These are phyloP conservation scores for Sporothrix variecibatus DNA, from an alignment of 2,329 filamentous ascomycete genomes.

Conservation along the genomic window DNA sequence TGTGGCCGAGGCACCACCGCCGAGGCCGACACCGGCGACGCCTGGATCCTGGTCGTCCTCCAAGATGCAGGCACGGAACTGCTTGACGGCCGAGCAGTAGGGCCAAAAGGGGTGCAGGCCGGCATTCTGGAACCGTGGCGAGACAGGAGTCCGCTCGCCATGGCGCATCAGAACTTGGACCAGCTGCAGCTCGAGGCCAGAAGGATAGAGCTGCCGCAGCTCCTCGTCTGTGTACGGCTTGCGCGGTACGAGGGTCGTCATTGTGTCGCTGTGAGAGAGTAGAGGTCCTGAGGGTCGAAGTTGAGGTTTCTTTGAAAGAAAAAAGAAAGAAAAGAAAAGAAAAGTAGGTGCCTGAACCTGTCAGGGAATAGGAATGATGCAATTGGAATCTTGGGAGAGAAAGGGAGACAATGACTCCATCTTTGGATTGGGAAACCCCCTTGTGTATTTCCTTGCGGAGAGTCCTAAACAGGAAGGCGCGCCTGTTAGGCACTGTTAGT, in stretches of 20 bases:
- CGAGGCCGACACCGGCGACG: conserved; percentile 47
- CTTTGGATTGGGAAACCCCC: not conserved
- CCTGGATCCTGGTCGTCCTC: conserved; percentile 44
- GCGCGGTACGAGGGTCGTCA: conserved; percentile 78
- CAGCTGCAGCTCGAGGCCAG: conserved; percentile 76
- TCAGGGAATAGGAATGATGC: not conserved
- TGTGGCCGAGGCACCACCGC: conserved; percentile 36
- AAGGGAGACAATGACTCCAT: not conserved
- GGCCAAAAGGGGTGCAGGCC: conserved; percentile 76
- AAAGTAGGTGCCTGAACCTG: not conserved
- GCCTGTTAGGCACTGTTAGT: not conserved
- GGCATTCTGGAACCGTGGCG: conserved; percentile 81
- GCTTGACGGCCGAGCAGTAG: conserved; percentile 78
- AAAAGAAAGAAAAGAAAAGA: not conserved
- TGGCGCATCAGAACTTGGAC: conserved; percentile 86
- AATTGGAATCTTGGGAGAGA: not conserved
- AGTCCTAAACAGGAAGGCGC: conserved; percentile 10
- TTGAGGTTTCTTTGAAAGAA: too few species aligned
- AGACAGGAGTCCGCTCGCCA: conserved; percentile 81
- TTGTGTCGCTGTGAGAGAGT: conserved; percentile 42
- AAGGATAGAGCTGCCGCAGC: conserved; percentile 78
- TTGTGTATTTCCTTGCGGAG: not conserved
- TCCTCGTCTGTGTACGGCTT: conserved; percentile 78
- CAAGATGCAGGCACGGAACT: conserved; percentile 60
- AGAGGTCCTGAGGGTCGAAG: not conserved